Evolutionary conservation across 2,329 filamentous ascomycete species (phyloP).

Genomic region (Phialocephala sp.): DNA sequence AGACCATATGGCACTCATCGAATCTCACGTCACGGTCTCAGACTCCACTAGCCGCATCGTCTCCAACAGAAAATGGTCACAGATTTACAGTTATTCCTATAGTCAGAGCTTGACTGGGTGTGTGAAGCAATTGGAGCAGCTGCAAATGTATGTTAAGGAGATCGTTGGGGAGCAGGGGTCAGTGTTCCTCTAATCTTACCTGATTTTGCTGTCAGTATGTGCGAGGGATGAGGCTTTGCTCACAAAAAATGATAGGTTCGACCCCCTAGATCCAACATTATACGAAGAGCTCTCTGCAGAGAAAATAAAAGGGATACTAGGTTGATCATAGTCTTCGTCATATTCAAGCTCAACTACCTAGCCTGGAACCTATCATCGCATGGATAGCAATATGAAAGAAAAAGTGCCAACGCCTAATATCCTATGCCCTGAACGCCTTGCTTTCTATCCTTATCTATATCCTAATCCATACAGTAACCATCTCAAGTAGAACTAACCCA

Average conservation of each 20-base stretch:
- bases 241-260: conserved; percentile 23
- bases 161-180: conserved; percentile 60
- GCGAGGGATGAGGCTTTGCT: background rate
- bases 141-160: conserved; percentile 62
- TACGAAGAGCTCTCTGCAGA: conserved; percentile 23
- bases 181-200: conserved; percentile 15
- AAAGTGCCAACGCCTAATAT: background rate
- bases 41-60: background rate
- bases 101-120: conserved; percentile 58
- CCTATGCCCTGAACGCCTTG: conserved; percentile 23
- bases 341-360: background rate
- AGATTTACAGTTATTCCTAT: conserved; percentile 62
- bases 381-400: conserved; percentile 24
- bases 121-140: conserved; percentile 58
- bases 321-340: background rate
- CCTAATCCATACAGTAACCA: conserved; percentile 5
- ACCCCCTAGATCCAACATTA: conserved; percentile 24
- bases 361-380: background rate
- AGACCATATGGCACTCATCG: conserved; percentile 55
- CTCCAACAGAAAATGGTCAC: conserved; percentile 53
- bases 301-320: background rate
- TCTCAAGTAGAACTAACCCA: conserved; percentile 17
- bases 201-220: background rate
- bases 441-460: conserved; percentile 11
- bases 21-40: conserved; percentile 39